Conservation (phyloP, 768 basidiomycete genomes). For the Mycena vitilis region DNA sequence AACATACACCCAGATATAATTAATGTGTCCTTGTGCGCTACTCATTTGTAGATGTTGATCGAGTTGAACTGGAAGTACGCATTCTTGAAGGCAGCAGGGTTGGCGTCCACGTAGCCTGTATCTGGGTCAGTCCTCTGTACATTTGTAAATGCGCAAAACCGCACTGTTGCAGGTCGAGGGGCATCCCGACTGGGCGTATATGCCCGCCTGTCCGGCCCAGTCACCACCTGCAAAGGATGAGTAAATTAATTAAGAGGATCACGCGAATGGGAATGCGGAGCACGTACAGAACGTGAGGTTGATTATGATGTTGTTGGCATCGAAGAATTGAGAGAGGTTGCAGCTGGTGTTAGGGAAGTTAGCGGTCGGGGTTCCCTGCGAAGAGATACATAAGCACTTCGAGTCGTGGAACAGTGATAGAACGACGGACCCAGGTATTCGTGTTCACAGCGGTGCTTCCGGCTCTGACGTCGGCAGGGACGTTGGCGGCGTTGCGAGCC, state of each 20-base stretch:
- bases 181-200: slow-evolving; percentile 60
- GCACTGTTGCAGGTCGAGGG: slow-evolving; percentile 63
- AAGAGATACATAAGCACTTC: neutral
- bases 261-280: neutral
- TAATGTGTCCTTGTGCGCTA: too few relatives aligned
- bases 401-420: neutral
- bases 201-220: slow-evolving; percentile 59
- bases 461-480: slow-evolving; percentile 55
- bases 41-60: slow-evolving; percentile 51
- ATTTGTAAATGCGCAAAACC: slow-evolving; percentile 34
- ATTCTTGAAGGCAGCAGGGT: slow-evolving; percentile 66
- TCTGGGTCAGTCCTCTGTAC: too few relatives aligned
- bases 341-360: slow-evolving; percentile 71
- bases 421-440: slow-evolving; percentile 53
- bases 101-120: slow-evolving; percentile 67
- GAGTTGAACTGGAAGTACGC: slow-evolving; percentile 76
- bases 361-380: slow-evolving; percentile 66
- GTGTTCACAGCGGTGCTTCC: slow-evolving; percentile 51
- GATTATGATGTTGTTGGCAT: slow-evolving; percentile 76
- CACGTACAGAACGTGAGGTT: slow-evolving; percentile 57
- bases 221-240: slow-evolving; percentile 53
- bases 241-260: too few relatives aligned
- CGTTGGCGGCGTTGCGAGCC: slow-evolving; percentile 54
- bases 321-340: slow-evolving; percentile 61
- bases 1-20: too few relatives aligned